Evolutionary conservation across 495 filamentous ascomycete species (phyloP).

Genomic region (Xylaria bambusicola): DNA sequence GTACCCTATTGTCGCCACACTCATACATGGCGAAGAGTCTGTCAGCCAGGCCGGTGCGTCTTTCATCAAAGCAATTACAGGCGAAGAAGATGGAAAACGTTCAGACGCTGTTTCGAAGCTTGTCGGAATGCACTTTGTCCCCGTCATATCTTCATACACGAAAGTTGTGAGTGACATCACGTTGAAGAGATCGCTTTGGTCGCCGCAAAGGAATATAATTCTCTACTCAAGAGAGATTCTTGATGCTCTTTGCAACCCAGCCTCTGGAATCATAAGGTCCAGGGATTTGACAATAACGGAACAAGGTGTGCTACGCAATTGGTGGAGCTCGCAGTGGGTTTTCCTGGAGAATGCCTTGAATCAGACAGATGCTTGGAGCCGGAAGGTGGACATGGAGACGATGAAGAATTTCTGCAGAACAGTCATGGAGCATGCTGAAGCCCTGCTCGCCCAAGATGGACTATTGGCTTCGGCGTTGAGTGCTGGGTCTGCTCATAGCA

Average conservation of each 20-base stretch:
- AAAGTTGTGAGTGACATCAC: constrained; percentile 51
- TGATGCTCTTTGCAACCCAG: constrained; percentile 77
- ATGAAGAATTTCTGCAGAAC: constrained; percentile 94
- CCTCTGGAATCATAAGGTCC: constrained; percentile 75
- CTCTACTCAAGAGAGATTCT: constrained; percentile 64
- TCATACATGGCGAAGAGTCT: constrained; percentile 66
- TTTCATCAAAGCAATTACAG: constrained; percentile 76
- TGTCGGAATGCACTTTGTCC: constrained; percentile 59
- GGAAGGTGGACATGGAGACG: constrained; percentile 63
- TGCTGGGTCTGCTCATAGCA: constrained; percentile 42
- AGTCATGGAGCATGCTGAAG: constrained; percentile 88
- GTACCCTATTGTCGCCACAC: constrained; percentile 63
- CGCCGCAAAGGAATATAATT: constrained; percentile 32
- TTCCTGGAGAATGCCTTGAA: constrained; percentile 77
- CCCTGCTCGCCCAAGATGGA: constrained; percentile 77
- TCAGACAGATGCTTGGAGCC: constrained; percentile 77
- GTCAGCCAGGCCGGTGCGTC: constrained; percentile 75
- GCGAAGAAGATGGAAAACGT: constrained; percentile 65
- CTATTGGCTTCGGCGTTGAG: constrained; percentile 70
- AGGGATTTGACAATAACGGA: constrained; percentile 61
- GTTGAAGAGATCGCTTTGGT: constrained; percentile 52
- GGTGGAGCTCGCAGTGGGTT: constrained; percentile 85
- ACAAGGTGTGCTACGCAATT: constrained; percentile 61
- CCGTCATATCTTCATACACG: constrained; percentile 39
- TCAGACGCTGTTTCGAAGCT: constrained; percentile 74